Percentiles rank a stretch among this genome's conserved stretches.
Conservation (phyloP, 345 rosid species). For the Passiflora organensis region DNA sequence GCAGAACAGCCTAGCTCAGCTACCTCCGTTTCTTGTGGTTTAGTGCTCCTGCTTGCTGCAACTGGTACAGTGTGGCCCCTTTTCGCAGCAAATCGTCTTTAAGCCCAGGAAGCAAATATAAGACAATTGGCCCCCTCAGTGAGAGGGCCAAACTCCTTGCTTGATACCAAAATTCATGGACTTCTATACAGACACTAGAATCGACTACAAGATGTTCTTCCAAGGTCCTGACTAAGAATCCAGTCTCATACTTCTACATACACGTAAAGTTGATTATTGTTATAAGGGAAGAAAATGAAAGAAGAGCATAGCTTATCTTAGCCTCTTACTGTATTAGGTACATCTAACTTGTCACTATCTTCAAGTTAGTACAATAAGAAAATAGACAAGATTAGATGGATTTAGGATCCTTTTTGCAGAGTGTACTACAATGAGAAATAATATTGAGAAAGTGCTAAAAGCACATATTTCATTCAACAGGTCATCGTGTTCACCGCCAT, state of each 20-base stretch:
- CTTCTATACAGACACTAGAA: slow-evolving; percentile 21
- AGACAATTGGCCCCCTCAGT: slow-evolving; percentile 20
- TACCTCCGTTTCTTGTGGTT: slow-evolving; percentile 33
- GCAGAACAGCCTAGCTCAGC: slow-evolving; percentile 79
- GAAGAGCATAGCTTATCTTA: slow-evolving; percentile 42
- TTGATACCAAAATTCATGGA: slow-evolving; percentile 22
- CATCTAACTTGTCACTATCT: slow-evolving; percentile 28
- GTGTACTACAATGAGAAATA: too few relatives aligned
- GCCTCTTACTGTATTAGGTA: slow-evolving; percentile 50
- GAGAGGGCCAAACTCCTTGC: slow-evolving; percentile 22
- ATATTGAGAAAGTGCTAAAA: too few relatives aligned
- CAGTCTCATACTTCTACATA: slow-evolving; percentile 31
- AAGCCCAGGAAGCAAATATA: slow-evolving; percentile 14
- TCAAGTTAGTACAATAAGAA: slow-evolving; percentile 45
- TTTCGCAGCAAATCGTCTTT: slow-evolving; percentile 37
- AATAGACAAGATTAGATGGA: slow-evolving; percentile 26
- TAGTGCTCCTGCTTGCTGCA: slow-evolving; percentile 36
- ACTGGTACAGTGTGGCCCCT: slow-evolving; percentile 32
- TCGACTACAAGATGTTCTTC: slow-evolving; percentile 22
- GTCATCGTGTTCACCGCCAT: too few relatives aligned
- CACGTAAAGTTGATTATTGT: slow-evolving; percentile 36
- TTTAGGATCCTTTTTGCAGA: slow-evolving; percentile 23
- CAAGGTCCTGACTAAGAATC: slow-evolving; percentile 21
- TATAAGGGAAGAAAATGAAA: slow-evolving; percentile 26
- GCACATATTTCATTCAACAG: too few relatives aligned